phyloP scores from a whole-genome alignment of 1,139 yeast species.

The Candida labiduridarum region DNA sequence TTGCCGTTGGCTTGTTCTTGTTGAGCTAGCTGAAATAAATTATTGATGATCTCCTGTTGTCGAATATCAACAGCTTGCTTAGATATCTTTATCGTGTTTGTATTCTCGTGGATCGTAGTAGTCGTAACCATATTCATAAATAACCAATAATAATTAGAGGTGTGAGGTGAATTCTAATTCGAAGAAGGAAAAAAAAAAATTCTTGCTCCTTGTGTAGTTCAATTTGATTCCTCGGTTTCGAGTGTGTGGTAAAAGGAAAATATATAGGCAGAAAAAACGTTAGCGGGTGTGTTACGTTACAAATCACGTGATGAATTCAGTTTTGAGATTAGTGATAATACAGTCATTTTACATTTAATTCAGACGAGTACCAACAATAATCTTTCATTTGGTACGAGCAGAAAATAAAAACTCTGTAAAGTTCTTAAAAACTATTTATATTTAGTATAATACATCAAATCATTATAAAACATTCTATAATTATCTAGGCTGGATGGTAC shows the following conservation, averaged over 20 bases:
- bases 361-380: too few relatives aligned
- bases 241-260: neutral
- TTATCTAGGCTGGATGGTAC: slow-evolving; percentile 48
- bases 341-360: too few relatives aligned
- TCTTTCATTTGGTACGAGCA: too few relatives aligned
- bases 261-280: neutral
- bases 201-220: neutral
- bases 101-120: slow-evolving; percentile 4
- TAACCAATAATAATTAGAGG: slow-evolving; percentile 2
- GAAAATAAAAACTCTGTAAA: too few relatives aligned
- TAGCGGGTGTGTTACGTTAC: neutral
- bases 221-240: neutral
- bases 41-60: slow-evolving; percentile 29
- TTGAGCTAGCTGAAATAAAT: slow-evolving; percentile 32
- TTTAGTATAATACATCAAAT: neutral
- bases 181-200: neutral
- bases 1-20: slow-evolving; percentile 39
- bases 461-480: neutral
- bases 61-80: slow-evolving; percentile 10
- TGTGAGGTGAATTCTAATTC: slow-evolving; percentile 3
- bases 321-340: too few relatives aligned
- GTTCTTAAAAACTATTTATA: neutral
- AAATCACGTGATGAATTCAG: neutral
- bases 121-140: slow-evolving; percentile 7
- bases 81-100: neutral